Conservation (phyloP, 306 rosid genomes). For the Elaeagnus macrophylla region DNA sequence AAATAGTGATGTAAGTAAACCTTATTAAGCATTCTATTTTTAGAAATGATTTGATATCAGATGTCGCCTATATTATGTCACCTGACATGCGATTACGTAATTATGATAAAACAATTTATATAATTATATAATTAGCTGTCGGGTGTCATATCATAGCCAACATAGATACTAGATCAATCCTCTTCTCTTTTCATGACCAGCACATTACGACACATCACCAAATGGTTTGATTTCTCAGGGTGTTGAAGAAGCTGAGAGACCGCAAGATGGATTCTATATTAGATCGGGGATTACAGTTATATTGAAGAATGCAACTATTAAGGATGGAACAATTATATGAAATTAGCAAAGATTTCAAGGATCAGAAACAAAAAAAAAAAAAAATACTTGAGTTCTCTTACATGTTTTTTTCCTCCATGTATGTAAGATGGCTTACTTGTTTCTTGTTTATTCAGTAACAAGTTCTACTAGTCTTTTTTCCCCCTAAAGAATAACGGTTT, state of each 20-base stretch:
- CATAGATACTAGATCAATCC: too few species aligned
- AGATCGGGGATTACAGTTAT: conserved; percentile 62
- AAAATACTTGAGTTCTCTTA: not conserved
- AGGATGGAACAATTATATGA: conserved; percentile 67
- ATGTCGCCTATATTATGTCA: too few species aligned
- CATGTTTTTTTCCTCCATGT: conserved; percentile 2
- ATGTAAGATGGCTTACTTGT: conserved; percentile 3
- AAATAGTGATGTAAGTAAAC: conserved; percentile 59
- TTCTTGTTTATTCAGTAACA: conserved; percentile 19
- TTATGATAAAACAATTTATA: too few species aligned
- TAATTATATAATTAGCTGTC: too few species aligned
- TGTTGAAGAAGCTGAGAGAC: conserved; percentile 71
- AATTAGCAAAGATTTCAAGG: not conserved
- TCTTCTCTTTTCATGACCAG: not conserved
- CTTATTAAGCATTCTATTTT: not conserved
- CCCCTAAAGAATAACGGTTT: not conserved
- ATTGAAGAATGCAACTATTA: conserved; percentile 68
- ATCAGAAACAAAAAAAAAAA: too few species aligned
- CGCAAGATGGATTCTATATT: conserved; percentile 64
- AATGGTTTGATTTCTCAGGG: conserved; percentile 43
- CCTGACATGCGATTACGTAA: too few species aligned
- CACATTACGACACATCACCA: not conserved
- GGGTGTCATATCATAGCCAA: too few species aligned
- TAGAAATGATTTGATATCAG: too few species aligned
- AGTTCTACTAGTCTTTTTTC: not conserved